Conservation (phyloP, 108 stramenopile genomes). For the Poteriospumella lacustris region DNA sequence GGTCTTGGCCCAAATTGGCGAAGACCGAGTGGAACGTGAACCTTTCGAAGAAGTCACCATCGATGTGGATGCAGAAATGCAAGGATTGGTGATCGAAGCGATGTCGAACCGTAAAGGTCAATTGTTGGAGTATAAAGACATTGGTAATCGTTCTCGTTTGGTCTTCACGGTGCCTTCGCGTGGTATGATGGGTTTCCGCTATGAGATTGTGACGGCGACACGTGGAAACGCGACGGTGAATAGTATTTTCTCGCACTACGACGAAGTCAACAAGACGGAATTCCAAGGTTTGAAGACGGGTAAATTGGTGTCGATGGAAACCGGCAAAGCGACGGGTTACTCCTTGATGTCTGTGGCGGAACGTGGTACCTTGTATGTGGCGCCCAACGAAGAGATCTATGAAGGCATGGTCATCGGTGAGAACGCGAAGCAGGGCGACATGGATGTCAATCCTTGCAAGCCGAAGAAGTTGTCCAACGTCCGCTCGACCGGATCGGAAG, state of each 20-base stretch:
- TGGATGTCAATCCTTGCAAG: constrained; percentile 27
- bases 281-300: constrained; percentile 3
- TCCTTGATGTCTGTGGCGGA: background rate
- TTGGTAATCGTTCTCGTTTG: constrained; percentile 11
- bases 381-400: constrained; percentile 69
- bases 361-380: constrained; percentile 15
- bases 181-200: constrained; percentile 20
- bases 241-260: constrained; percentile 11
- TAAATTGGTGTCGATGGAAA: constrained; percentile 25
- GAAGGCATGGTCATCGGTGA: constrained; percentile 74
- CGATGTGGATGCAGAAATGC: constrained; percentile 6
- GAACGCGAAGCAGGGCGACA: constrained; percentile 15
- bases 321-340: constrained; percentile 25
- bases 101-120: constrained; percentile 21
- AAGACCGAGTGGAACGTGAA: constrained; percentile 10
- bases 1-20: background rate
- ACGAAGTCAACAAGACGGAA: background rate
- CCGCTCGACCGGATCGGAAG: constrained; percentile 12
- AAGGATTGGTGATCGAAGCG: constrained; percentile 20
- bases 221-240: constrained; percentile 23
- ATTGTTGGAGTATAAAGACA: constrained; percentile 2
- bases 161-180: background rate
- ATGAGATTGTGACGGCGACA: constrained; percentile 11
- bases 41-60: constrained; percentile 24
- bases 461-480: constrained; percentile 17